A percentile compares a stretch with the other conserved stretches of the same genome.
phyloP scores from a whole-genome alignment of 1,284 basidiomycete genomes.

The Meira nashicola region DNA sequence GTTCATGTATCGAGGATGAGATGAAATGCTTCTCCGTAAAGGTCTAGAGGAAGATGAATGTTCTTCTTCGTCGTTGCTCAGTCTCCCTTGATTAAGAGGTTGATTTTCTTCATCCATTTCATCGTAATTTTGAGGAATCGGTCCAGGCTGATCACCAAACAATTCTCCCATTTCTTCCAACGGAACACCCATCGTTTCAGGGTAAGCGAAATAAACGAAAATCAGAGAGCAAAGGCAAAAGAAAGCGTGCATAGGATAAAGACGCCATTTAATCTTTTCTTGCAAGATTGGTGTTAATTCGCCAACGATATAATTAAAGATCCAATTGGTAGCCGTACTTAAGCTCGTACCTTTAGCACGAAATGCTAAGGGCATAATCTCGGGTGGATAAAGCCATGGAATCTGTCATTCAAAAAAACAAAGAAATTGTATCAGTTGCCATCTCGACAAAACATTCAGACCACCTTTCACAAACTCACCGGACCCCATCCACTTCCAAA shows the following conservation, averaged over 20 bases:
- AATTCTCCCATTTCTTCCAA: slow-evolving; percentile 52
- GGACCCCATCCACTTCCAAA: slow-evolving; percentile 71
- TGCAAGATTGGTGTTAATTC: slow-evolving; percentile 83
- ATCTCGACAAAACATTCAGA: not conserved
- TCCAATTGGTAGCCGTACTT: slow-evolving; percentile 32
- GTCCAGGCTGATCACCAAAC: slow-evolving; percentile 39
- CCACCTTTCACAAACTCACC: not conserved
- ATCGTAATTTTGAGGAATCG: slow-evolving; percentile 45
- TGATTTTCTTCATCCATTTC: slow-evolving; percentile 17
- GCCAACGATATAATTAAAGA: slow-evolving; percentile 62
- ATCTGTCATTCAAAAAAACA: no score
- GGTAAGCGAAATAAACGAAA: slow-evolving; percentile 62
- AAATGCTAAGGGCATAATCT: slow-evolving; percentile 63
- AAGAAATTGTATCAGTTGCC: not conserved
- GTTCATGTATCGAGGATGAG: slow-evolving; percentile 62
- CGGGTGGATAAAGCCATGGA: slow-evolving; percentile 61
- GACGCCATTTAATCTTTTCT: slow-evolving; percentile 80
- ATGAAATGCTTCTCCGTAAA: slow-evolving; percentile 30
- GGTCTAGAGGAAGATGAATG: slow-evolving; percentile 25
- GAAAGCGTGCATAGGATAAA: slow-evolving; percentile 94
- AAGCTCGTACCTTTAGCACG: slow-evolving; percentile 70
- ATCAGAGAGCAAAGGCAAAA: slow-evolving; percentile 85
- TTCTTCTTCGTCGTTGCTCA: not conserved
- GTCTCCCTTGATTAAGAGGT: slow-evolving; percentile 9
- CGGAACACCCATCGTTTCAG: slow-evolving; percentile 59